Evolutionary conservation across 2,329 filamentous ascomycete species (phyloP).

Genomic region (Ophiocordyceps unilateralis): DNA sequence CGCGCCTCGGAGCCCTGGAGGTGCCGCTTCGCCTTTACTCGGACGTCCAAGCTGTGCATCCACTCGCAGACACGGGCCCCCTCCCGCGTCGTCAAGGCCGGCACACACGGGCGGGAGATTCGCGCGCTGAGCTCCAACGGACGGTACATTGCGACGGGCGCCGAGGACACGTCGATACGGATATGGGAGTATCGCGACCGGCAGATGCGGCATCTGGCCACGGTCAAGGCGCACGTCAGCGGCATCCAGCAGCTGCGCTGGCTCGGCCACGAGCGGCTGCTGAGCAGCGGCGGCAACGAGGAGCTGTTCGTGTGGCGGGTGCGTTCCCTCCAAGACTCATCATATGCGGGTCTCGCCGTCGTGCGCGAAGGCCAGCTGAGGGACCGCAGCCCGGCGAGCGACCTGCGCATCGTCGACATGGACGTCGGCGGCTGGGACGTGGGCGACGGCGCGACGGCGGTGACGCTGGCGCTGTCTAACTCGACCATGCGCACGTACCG

Average conservation of each 20-base stretch:
- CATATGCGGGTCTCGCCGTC: slow-evolving; percentile 32
- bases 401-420: slow-evolving; percentile 71
- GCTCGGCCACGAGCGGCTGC: slow-evolving; percentile 53
- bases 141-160: slow-evolving; percentile 43
- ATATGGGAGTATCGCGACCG: slow-evolving; percentile 34
- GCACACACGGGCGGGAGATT: slow-evolving; percentile 78
- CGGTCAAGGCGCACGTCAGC: slow-evolving; percentile 61
- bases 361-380: slow-evolving; percentile 37
- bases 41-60: slow-evolving; percentile 38
- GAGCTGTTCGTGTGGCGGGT: slow-evolving; percentile 80
- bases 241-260: slow-evolving; percentile 72
- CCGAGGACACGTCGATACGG: slow-evolving; percentile 57
- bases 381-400: slow-evolving; percentile 33
- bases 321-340: slow-evolving; percentile 28
- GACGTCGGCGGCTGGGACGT: slow-evolving; percentile 26
- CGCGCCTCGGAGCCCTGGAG: slow-evolving; percentile 13
- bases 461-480: slow-evolving; percentile 70
- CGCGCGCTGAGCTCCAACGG: slow-evolving; percentile 28
- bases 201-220: slow-evolving; percentile 34
- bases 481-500: slow-evolving; percentile 51
- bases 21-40: slow-evolving; percentile 54
- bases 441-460: slow-evolving; percentile 7
- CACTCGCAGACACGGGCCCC: slow-evolving; percentile 21
- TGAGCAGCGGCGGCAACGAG: slow-evolving; percentile 76
- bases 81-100: slow-evolving; percentile 39